phyloP scores from a whole-genome alignment of 148 eudicot species.

The Rhododendron vialii region DNA sequence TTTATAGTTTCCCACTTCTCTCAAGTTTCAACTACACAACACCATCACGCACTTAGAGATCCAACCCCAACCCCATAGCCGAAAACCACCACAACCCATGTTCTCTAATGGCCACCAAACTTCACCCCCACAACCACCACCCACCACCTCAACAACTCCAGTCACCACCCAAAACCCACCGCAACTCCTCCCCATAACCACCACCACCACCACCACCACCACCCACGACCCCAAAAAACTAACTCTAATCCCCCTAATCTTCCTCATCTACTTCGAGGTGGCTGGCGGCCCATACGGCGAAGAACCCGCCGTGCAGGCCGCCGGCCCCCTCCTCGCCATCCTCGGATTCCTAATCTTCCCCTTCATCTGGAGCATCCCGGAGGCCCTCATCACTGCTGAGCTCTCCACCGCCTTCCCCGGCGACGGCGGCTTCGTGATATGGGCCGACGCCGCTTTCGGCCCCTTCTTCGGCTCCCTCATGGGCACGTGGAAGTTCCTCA shows the following conservation, averaged over 20 bases:
- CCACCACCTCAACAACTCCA: neutral
- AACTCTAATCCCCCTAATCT: constrained; percentile 42
- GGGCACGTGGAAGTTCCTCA: constrained; percentile 52
- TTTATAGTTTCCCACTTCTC: neutral
- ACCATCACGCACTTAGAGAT: neutral
- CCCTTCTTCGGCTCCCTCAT: constrained; percentile 48
- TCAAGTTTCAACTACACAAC: neutral
- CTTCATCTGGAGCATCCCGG: constrained; percentile 58
- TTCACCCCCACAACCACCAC: neutral
- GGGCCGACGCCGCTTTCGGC: constrained; percentile 63
- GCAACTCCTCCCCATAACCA: constrained; percentile 15
- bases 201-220: constrained; percentile 9
- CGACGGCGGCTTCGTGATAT: constrained; percentile 53
- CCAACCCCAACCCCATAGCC: neutral
- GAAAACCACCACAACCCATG: neutral
- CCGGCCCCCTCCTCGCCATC: constrained; percentile 43
- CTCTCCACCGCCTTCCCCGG: constrained; percentile 62
- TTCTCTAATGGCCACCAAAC: neutral
- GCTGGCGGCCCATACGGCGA: constrained; percentile 63
- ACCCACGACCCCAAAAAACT: constrained; percentile 25
- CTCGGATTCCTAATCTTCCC: constrained; percentile 51
- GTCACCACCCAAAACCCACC: neutral
- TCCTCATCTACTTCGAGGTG: constrained; percentile 59
- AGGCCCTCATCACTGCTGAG: constrained; percentile 57
- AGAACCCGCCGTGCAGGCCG: constrained; percentile 50